phyloP scores from a whole-genome alignment of 371 early-diverging fungal species.

The Apophysomyces trapeziformis region DNA sequence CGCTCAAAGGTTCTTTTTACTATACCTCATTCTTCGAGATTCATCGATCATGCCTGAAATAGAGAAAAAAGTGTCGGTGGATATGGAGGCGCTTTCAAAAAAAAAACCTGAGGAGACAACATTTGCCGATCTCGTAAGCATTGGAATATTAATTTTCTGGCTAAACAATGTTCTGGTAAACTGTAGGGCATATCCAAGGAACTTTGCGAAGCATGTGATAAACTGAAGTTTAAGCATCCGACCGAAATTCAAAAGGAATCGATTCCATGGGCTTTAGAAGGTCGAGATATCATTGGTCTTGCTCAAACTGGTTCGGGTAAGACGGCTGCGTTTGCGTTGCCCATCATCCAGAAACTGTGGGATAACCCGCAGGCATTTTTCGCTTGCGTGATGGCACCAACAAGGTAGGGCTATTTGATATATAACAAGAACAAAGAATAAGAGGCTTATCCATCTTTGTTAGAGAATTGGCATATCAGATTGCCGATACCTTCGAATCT shows the following conservation, averaged over 20 bases:
- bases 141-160: not conserved
- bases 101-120: slow-evolving; percentile 34
- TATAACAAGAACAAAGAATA: not conserved
- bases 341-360: slow-evolving; percentile 94
- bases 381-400: slow-evolving; percentile 97
- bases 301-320: slow-evolving; percentile 98
- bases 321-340: slow-evolving; percentile 97
- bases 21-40: not conserved
- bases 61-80: slow-evolving; percentile 15
- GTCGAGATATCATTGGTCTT: slow-evolving; percentile 94
- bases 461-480: slow-evolving; percentile 96
- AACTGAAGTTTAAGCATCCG: slow-evolving; percentile 88
- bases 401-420: slow-evolving; percentile 63
- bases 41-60: slow-evolving; percentile 28
- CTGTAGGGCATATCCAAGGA: slow-evolving; percentile 80
- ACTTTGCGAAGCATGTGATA: slow-evolving; percentile 88
- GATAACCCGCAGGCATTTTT: slow-evolving; percentile 88
- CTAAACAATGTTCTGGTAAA: not conserved
- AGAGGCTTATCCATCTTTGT: not conserved
- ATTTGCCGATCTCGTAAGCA: slow-evolving; percentile 32
- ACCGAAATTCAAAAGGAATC: slow-evolving; percentile 93
- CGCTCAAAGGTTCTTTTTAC: not conserved
- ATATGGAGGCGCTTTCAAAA: slow-evolving; percentile 26
- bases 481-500: slow-evolving; percentile 91
- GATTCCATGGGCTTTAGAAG: slow-evolving; percentile 89